Conservation (phyloP, 1,284 basidiomycete genomes). For the Bothia castanella region DNA sequence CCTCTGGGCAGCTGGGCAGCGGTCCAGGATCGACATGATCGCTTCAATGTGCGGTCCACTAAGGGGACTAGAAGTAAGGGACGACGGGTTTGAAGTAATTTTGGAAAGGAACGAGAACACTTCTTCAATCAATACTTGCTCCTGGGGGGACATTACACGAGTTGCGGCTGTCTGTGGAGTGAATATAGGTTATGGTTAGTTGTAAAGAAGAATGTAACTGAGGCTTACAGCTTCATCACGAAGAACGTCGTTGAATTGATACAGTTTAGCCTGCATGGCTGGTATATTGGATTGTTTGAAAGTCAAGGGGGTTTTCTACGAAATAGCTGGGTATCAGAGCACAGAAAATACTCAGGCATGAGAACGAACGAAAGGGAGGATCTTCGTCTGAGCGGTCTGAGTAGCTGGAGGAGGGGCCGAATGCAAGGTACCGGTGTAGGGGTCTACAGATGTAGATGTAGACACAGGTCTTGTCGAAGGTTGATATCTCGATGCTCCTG, state of each 20-base stretch:
- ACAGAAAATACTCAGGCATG: neutral
- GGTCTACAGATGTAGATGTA: conserved; percentile 38
- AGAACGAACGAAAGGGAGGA: conserved; percentile 59
- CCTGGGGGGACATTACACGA: conserved; percentile 67
- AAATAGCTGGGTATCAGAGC: conserved; percentile 3
- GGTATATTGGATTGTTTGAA: conserved; percentile 89
- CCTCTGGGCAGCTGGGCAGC: conserved; percentile 77
- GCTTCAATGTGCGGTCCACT: conserved; percentile 54
- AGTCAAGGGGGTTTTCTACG: conserved; percentile 55
- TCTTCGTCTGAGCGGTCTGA: conserved; percentile 34
- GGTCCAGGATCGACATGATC: conserved; percentile 62
- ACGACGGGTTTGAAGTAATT: conserved; percentile 41
- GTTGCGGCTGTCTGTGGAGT: conserved; percentile 55
- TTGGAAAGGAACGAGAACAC: conserved; percentile 62
- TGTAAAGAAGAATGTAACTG: conserved; percentile 1
- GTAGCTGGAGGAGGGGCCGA: conserved; percentile 21
- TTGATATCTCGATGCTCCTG: conserved; percentile 35
- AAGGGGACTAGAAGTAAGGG: conserved; percentile 34
- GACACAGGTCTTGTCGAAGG: conserved; percentile 13
- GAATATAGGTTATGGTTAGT: conserved; percentile 3
- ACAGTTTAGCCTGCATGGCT: conserved; percentile 82
- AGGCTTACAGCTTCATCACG: conserved; percentile 60
- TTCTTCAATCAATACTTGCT: conserved; percentile 61
- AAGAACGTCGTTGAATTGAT: conserved; percentile 75
- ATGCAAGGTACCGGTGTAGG: conserved; percentile 30